Evolutionary conservation across 441 rosid genomes (phyloP), one percentile per base, ranked within the genome.

Genomic region (Manihot esculenta): DNA sequence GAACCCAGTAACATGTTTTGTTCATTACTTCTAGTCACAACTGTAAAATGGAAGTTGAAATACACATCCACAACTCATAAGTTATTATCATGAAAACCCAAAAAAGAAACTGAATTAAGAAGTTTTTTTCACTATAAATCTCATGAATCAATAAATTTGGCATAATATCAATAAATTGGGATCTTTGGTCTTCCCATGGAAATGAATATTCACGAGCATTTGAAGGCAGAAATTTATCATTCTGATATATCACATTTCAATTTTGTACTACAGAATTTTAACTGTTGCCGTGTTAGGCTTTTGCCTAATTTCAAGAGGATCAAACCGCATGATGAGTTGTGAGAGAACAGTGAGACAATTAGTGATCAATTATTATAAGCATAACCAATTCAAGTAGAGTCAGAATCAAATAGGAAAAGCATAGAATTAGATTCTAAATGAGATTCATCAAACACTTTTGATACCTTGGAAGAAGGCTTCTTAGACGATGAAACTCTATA

Each of bases 391-490:
- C 50, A 54, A 26, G 54, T n/a, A n/a, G n/a, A n/a, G n/a, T n/a
- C n/a, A n/a, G 3, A 47, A 56, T 18, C 27, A 23, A 13, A 35
- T 26, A 61, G 26, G 55, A 7, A 61, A 33, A 10, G 38, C 64
- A 17, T 11, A 20, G 63, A 49, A 33, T 61, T 20, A 20, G 14
- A 47, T 45, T n/a, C 47, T 11, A 3, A 59, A n/a, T 58, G 13
- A 59, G 38, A n/a, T 14, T 23, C n/a, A 42, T 64, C 57, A 49
- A 26, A 67, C 62, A 44, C 26, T 70, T 20, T 70, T 20, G 15
- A 69, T 79, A 90, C 92, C 86, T 86, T 88, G 49, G 87, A 82
- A 76, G 88, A 76, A 76, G 90, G 85, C 76, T 87, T 89, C 74
- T 85, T 82, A 23, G 91, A 71, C 53, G 74, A 74, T 0, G 99